Evolutionary conservation across 177 flowering plant species (phyloP), one percentile per base, ranked within the genome.

Genomic region (Tripterygium wilfordii): DNA sequence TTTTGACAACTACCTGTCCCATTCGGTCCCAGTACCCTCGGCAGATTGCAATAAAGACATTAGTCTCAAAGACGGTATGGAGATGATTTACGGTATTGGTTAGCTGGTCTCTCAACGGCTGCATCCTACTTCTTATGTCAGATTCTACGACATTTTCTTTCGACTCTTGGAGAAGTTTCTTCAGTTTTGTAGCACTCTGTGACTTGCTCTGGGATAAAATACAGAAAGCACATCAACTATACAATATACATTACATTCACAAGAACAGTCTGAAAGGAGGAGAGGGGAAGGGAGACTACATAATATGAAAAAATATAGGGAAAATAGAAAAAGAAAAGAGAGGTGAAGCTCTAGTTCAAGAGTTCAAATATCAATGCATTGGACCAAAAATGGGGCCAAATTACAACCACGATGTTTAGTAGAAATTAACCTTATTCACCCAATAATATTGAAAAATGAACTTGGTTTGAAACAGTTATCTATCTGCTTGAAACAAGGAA

Each of bases 1-100:
- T 6, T 30, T 12, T 6, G 12, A 30, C 33, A 35, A 53, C 42
- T 52, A 83, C 98, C 80, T 83, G 91, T 26, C 97, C 99, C 87
- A 84, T 82, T 26, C 83, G 73, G 53, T 89, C 96, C 99, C 99
- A 92, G 55, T 74, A 87, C 44, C 89, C 87, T 51, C 95, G 78
- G 53, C 91, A 86, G 35, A 87, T 50, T 23, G 86, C 60, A 18
- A 87, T 55, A 65, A 92, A 92, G 3, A 92, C 91, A 45, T 71
- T 79, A 28, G 70, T 72, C 56, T 70, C 97, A 71, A 81, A 75
- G 21, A 84, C 46, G 1, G 80, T 48, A 54, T 87, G 95, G 25
- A 92, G 87, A 60, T 86, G 91, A 63, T 67, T 70, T 14, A 89
- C 69, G 15, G 90, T 78, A 38, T 57, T 69, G 29, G 62, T 53